phyloP scores from a whole-genome alignment of 2,329 filamentous ascomycete species.

The Claviceps fusiformis region DNA sequence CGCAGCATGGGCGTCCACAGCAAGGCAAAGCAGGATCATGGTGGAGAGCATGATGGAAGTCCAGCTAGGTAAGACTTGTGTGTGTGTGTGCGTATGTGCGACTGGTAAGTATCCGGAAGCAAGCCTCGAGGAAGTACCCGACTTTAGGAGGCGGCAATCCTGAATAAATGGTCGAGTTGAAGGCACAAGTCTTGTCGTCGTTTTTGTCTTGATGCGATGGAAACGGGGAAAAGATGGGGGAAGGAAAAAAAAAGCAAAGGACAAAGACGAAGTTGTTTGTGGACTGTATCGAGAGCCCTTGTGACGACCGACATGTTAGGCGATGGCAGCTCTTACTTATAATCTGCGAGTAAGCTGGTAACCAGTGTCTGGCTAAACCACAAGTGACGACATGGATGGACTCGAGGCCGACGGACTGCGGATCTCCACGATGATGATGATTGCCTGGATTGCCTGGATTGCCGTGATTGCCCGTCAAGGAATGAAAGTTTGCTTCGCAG shows the following conservation, averaged over 20 bases:
- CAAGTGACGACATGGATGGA: slow-evolving; percentile 1
- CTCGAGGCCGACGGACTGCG: neutral
- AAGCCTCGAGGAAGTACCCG: neutral
- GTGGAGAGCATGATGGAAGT: slow-evolving; percentile 2
- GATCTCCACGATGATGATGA: neutral
- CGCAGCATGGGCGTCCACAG: slow-evolving; percentile 4
- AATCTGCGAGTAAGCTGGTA: neutral
- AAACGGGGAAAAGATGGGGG: no score
- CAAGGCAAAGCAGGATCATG: slow-evolving; percentile 2
- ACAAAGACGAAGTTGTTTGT: no score
- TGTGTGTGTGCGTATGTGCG: neutral
- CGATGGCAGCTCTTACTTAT: slow-evolving; percentile 1
- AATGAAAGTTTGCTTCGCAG: neutral
- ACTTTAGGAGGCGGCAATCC: neutral
- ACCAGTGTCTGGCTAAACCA: neutral
- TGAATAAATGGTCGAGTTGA: neutral
- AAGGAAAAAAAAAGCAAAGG: neutral
- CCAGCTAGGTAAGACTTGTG: neutral
- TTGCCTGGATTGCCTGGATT: no score
- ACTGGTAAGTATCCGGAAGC: no score
- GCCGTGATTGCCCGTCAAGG: neutral
- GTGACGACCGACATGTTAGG: no score
- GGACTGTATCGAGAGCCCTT: no score
- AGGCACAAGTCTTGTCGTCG: neutral
- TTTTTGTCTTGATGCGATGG: neutral